These are phyloP conservation scores for Zygotorulaspora danielsina DNA, from an alignment of 805 yeast species.

Conservation along the genomic window DNA sequence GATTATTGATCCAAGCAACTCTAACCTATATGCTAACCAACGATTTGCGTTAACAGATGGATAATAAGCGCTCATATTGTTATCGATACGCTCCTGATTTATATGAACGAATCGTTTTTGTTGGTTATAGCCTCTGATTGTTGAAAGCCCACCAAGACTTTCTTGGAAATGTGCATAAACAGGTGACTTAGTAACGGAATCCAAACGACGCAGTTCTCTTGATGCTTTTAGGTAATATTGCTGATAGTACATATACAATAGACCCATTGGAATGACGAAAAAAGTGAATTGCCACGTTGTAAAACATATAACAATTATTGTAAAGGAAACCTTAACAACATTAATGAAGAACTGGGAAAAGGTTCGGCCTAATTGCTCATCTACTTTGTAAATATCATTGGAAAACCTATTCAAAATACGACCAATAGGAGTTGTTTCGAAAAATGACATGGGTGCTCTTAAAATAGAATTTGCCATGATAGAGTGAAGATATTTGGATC, in stretches of 20 bases:
- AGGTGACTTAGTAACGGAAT: constrained; percentile 75
- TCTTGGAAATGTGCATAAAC: constrained; percentile 83
- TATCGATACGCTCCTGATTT: constrained; percentile 70
- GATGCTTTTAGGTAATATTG: constrained; percentile 72
- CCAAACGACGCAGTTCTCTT: constrained; percentile 77
- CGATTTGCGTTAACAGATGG: constrained; percentile 91
- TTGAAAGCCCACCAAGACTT: constrained; percentile 67
- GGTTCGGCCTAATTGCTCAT: constrained; percentile 68
- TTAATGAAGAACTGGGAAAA: constrained; percentile 65
- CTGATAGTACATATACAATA: constrained; percentile 67
- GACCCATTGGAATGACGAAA: constrained; percentile 63
- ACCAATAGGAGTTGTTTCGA: constrained; percentile 94
- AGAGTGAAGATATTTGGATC: constrained; percentile 72
- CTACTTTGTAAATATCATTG: constrained; percentile 84
- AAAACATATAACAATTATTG: constrained; percentile 71
- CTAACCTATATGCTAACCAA: constrained; percentile 95
- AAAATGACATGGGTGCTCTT: constrained; percentile 91
- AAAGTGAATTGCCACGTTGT: constrained; percentile 86
- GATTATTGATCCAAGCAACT: constrained; percentile 83
- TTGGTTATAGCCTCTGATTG: constrained; percentile 72
- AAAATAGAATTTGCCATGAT: constrained; percentile 69
- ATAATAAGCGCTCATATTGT: constrained; percentile 86
- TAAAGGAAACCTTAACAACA: constrained; percentile 60
- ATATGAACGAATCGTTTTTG: constrained; percentile 56
- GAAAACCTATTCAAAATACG: constrained; percentile 88